Evolutionary conservation across 2,329 filamentous ascomycete genomes (phyloP).

Genomic region (Mycosphaerella sp.): DNA sequence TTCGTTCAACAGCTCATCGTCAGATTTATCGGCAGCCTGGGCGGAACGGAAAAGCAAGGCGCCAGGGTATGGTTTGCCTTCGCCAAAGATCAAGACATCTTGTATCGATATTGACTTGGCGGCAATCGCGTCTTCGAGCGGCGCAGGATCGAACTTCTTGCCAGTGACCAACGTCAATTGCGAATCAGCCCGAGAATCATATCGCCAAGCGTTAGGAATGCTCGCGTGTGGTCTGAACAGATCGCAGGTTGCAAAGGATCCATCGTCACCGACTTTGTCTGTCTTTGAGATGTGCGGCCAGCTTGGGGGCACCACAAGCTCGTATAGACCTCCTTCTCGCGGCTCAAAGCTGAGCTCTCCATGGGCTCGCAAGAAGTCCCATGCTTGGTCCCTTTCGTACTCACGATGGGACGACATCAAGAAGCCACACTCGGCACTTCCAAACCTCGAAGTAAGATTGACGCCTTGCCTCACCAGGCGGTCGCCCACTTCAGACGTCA

Average conservation of each 20-base stretch:
- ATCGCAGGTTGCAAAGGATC: conserved; percentile 58
- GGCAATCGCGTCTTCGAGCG: conserved; percentile 52
- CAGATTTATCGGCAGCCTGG: conserved; percentile 23
- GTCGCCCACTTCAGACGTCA: conserved; percentile 50
- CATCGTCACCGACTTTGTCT: conserved; percentile 48
- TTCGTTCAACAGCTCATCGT: conserved; percentile 38
- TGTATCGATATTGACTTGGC: conserved; percentile 40
- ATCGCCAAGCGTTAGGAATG: conserved; percentile 53
- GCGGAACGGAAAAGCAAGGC: conserved; percentile 47
- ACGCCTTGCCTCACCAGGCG: conserved; percentile 46
- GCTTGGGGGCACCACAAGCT: conserved; percentile 49
- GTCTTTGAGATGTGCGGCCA: conserved; percentile 57
- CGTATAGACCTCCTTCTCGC: conserved; percentile 40
- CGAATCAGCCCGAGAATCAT: conserved; percentile 55
- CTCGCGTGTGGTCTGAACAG: conserved; percentile 52
- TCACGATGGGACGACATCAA: conserved; percentile 56
- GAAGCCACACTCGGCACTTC: conserved; percentile 61
- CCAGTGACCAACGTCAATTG: conserved; percentile 58
- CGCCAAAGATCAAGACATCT: conserved; percentile 57
- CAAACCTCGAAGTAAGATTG: conserved; percentile 56
- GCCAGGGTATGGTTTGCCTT: conserved; percentile 51
- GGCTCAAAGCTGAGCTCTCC: conserved; percentile 44
- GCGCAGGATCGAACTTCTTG: conserved; percentile 62
- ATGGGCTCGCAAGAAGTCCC: conserved; percentile 52
- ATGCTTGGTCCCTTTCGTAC: conserved; percentile 50